Base-by-base conservation (phyloP, 2,329 filamentous ascomycete genomes). In the Endocalyx cinctus region DNA sequence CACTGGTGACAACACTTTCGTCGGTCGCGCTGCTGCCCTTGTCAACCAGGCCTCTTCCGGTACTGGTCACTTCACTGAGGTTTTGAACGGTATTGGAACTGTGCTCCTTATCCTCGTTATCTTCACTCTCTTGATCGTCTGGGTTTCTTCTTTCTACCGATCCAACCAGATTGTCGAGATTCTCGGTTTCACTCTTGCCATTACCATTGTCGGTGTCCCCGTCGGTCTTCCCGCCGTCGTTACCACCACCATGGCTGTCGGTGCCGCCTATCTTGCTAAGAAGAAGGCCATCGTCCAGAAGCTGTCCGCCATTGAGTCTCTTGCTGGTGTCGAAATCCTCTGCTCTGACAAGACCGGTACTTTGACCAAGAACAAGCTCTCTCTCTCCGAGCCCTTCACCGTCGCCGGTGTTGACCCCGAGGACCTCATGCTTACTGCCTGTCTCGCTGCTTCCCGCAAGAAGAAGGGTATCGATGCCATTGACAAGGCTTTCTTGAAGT, bases 301-400 rank as follows among this genome's bases (percentile, higher is more conserved):
- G 72, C 79, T 94, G 33, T 87, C 83, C 20, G 87, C 87, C 46
- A 94, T 94, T 43, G 87, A 94, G 71, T 94, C 87, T 17, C 75
- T 94, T 45, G 87, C 87, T 57, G 87, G 87, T 71, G 88, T 94
- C 43, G 84, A 94, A 66, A 92, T 94, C 62, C 83, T 94, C 37
- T 94, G 87, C 74, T 90, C 87, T 33, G 87, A 94, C 76, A 94
- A 94, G 77, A 94, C 87, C 18, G 87, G 87, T 68, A 94, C 87
- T 38, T 67, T 94, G 58, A 94, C 87, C 58, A 92, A 90, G 74
- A 94, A 94, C 75, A 94, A 92, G 72, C 78, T 94, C 15, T 90
- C 87, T 45, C 74, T 94, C 29, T 74, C 84, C 33, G 87, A 94
- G 59, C 87, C 87, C 37, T 94, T 82, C 70, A 86, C 81, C 25